Percentiles rank a stretch among this genome's conserved stretches.
Conservation (phyloP, 225 moss, liverwort and hornwort genomes). For the Thuidium tamariscinum region DNA sequence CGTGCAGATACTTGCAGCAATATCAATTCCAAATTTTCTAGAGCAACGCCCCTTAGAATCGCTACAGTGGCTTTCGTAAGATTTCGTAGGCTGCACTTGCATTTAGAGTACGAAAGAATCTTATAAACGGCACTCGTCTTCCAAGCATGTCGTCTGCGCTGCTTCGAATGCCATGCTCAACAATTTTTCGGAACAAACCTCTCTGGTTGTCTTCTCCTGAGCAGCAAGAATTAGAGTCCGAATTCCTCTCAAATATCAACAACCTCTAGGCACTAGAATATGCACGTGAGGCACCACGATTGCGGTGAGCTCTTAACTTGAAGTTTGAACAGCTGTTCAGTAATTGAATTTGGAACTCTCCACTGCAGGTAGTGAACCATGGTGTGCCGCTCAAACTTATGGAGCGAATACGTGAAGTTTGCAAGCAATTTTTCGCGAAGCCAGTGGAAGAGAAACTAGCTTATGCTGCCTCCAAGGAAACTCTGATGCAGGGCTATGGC, state of each 20-base stretch:
- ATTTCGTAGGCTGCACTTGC: not conserved
- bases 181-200: not conserved
- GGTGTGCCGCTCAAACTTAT: slow-evolving; percentile 8
- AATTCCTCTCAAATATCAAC: not conserved
- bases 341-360: not conserved
- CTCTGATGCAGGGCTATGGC: not conserved
- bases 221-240: not conserved
- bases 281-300: not conserved
- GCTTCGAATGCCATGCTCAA: not conserved
- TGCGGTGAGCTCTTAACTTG: not conserved
- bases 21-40: not conserved
- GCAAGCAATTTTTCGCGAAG: not conserved
- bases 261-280: not conserved
- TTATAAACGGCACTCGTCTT: not conserved
- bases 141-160: not conserved
- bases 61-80: not conserved
- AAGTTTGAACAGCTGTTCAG: not conserved
- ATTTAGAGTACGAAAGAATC: not conserved
- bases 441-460: slow-evolving; percentile 2
- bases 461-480: not conserved
- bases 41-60: not conserved
- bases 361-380: slow-evolving; percentile 16
- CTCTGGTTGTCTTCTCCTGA: not conserved
- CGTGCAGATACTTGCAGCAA: not conserved
- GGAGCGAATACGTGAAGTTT: not conserved